Evolutionary conservation across 805 yeast species (phyloP), one percentile per base, ranked within the genome.

Genomic region (Starmerella lactis-condensi): DNA sequence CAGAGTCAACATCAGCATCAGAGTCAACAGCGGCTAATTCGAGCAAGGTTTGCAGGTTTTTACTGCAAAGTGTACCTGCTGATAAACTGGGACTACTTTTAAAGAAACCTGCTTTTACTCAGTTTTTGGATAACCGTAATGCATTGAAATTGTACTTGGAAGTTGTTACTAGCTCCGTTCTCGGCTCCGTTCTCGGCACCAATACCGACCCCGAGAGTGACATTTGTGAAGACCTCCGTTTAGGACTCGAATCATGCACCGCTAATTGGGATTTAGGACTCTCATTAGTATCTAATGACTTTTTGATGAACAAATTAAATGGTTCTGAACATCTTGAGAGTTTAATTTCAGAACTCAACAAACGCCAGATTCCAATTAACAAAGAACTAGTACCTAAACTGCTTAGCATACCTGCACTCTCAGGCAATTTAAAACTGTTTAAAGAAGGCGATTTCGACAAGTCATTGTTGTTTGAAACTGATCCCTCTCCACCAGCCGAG

Each of bases 181-280:
- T n/a, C n/a, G n/a, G n/a, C n/a, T 6, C 18, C 7, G 19, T 12
- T 6, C 19, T 15, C 6, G 21, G 29, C 12, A 17, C 11, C 9
- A 10, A 12, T 6, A 9, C 6, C 6, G 12, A 8, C 7, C 11
- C 11, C 11, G 23, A 21, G n/a, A 32, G 39, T 14, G 28, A 20
- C 2, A 38, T 34, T n/a, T 11, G 19, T 4, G 21, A 31, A 6
- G 16, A n/a, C 6, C 12, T 28, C n/a, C n/a, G n/a, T n/a, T n/a
- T n/a, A n/a, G n/a, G n/a, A n/a, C n/a, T n/a, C n/a, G n/a, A n/a
- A n/a, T n/a, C n/a, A n/a, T n/a, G n/a, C n/a, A n/a, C n/a, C n/a
- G n/a, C n/a, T n/a, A n/a, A n/a, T n/a, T 45, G 49, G 49, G 14
- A 10, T 10, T 25, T 29, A 8, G 47, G 46, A 4, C 15, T 44